Percentiles rank a stretch among this genome's conserved stretches.
Conservation (phyloP, 257 asterid genomes). For the Penstemon eatonii region DNA sequence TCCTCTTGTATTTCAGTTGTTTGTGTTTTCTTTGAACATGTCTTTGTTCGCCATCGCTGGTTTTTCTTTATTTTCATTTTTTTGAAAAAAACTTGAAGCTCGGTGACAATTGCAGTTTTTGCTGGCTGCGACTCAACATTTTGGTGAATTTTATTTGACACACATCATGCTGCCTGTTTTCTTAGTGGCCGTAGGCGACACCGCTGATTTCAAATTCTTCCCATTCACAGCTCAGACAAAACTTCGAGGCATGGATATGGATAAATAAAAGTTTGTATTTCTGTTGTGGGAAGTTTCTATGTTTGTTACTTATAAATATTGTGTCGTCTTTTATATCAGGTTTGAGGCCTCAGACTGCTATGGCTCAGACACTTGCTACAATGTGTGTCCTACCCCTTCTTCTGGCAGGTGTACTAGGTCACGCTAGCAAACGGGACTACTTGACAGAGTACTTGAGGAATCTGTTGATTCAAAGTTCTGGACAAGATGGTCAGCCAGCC, state of each 20-base stretch:
- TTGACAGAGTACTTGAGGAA: conserved; percentile 72
- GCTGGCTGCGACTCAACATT: conserved; percentile 61
- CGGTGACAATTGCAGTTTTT: conserved; percentile 60
- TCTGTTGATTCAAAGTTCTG: conserved; percentile 62
- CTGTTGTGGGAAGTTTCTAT: conserved; percentile 10
- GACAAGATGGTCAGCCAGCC: conserved; percentile 54
- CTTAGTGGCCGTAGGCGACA: conserved; percentile 80
- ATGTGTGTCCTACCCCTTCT: conserved; percentile 89
- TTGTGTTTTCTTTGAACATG: conserved; percentile 22
- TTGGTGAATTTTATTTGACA: conserved; percentile 80
- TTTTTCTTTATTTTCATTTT: conserved; percentile 16
- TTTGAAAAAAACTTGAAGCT: conserved; percentile 19
- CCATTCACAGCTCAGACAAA: conserved; percentile 55
- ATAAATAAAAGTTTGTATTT: conserved; percentile 16
- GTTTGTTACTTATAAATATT: conserved; percentile 3
- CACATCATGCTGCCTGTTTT: conserved; percentile 85
- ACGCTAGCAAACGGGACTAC: conserved; percentile 64
- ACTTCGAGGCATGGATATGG: conserved; percentile 49
- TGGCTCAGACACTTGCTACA: conserved; percentile 69
- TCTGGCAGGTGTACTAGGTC: conserved; percentile 94
- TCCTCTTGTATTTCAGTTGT: conserved; percentile 25
- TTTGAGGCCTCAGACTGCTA: conserved; percentile 71
- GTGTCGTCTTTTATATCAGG: conserved; percentile 40
- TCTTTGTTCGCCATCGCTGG: conserved; percentile 23
- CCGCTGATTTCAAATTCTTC: conserved; percentile 64